Evolutionary conservation across 2,329 filamentous ascomycete species (phyloP).

Genomic region (Immersiporthe knoxdaviesiana): DNA sequence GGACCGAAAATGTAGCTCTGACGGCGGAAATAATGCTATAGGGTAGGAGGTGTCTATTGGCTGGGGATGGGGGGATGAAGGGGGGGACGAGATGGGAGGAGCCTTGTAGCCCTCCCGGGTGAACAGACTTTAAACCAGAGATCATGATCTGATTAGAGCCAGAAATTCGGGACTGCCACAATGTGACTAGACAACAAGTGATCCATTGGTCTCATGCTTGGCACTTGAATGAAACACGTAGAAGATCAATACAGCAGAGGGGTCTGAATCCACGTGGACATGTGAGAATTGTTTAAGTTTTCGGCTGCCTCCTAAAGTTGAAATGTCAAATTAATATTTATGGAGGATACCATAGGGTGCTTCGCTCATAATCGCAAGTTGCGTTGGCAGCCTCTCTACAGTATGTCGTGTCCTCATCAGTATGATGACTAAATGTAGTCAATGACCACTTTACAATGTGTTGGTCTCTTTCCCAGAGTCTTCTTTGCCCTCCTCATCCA

Average conservation of each 20-base stretch:
- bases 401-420: too few relatives aligned
- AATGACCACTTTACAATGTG: neutral
- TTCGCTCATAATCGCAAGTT: too few relatives aligned
- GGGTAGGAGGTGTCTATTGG: too few relatives aligned
- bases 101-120: too few relatives aligned
- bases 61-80: too few relatives aligned
- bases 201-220: neutral
- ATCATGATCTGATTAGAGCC: neutral
- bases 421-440: neutral
- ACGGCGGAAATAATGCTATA: neutral
- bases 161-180: neutral
- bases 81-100: neutral
- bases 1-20: neutral
- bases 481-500: neutral
- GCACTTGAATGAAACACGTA: neutral
- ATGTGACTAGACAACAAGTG: neutral
- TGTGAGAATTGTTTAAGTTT: too few relatives aligned
- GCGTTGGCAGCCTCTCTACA: too few relatives aligned
- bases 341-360: too few relatives aligned
- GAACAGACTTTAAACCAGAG: neutral
- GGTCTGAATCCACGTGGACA: too few relatives aligned
- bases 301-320: too few relatives aligned
- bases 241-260: neutral
- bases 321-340: too few relatives aligned
- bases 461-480: neutral